These are phyloP conservation scores for Lupinus albus DNA, from an alignment of 306 rosid genomes.

Conservation along the genomic window DNA sequence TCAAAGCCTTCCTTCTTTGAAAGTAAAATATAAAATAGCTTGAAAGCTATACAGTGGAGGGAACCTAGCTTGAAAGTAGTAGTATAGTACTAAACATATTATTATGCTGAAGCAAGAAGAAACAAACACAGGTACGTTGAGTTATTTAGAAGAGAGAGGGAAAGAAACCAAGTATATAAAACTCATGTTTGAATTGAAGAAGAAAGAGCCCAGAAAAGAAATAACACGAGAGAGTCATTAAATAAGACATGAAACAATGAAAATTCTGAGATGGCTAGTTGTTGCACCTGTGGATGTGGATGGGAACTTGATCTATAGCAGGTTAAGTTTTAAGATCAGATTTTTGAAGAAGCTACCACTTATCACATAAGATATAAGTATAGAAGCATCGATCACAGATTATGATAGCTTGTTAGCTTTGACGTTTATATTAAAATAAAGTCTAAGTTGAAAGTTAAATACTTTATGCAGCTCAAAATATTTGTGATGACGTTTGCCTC, in stretches of 20 bases:
- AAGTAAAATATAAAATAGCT: background rate
- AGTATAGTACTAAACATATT: too few relatives aligned
- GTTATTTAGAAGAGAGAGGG: background rate
- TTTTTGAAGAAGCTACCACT: background rate
- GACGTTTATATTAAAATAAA: background rate
- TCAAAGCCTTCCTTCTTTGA: background rate
- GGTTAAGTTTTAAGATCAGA: too few relatives aligned
- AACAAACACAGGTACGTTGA: constrained; percentile 4
- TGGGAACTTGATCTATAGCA: constrained; percentile 10
- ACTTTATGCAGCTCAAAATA: background rate
- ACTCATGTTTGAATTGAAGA: background rate
- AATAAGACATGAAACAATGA: constrained; percentile 9
- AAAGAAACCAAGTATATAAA: constrained; percentile 15
- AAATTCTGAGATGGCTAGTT: background rate
- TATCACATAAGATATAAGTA: too few relatives aligned
- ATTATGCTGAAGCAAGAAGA: background rate
- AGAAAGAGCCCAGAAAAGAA: constrained; percentile 14
- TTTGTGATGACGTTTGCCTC: background rate
- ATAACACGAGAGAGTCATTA: constrained; percentile 9
- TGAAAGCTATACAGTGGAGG: background rate
- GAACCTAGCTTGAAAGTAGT: background rate
- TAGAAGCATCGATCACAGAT: background rate
- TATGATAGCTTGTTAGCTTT: background rate
- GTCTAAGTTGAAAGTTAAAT: background rate
- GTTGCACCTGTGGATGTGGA: constrained; percentile 26